Evolutionary conservation across 2,329 filamentous ascomycete genomes (phyloP).

Genomic region (Tolypocladium endophyticum): DNA sequence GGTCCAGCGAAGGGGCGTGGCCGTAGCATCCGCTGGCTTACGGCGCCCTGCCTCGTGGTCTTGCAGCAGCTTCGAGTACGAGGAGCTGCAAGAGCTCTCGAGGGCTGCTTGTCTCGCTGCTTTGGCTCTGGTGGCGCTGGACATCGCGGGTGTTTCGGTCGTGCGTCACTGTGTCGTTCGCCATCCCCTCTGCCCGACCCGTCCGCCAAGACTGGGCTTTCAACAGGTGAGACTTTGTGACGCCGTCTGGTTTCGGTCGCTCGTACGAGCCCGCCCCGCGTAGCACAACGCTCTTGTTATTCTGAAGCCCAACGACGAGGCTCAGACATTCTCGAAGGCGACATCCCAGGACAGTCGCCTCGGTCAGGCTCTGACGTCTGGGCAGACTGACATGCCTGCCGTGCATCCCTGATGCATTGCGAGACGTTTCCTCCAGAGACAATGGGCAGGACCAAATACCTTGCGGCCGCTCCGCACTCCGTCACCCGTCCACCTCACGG

Average conservation of each 20-base stretch:
- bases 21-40: not conserved
- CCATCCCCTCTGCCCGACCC: not conserved
- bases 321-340: not conserved
- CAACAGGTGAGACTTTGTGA: not conserved
- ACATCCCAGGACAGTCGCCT: not conserved
- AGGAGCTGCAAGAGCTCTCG: not conserved
- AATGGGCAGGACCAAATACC: not conserved
- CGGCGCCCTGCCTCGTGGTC: not conserved
- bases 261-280: no score
- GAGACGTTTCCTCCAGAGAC: not conserved
- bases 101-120: not conserved
- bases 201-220: not conserved
- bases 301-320: not conserved
- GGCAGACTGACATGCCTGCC: not conserved
- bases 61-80: not conserved
- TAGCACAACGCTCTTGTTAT: not conserved
- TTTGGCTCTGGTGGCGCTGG: not conserved
- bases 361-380: not conserved
- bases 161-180: no score
- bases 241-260: not conserved
- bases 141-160: no score
- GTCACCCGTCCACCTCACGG: not conserved
- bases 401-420: not conserved
- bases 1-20: not conserved
- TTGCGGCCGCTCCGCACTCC: not conserved